Base-by-base conservation (phyloP, 2,329 filamentous ascomycete species). In the Scedosporium minutisporum region DNA sequence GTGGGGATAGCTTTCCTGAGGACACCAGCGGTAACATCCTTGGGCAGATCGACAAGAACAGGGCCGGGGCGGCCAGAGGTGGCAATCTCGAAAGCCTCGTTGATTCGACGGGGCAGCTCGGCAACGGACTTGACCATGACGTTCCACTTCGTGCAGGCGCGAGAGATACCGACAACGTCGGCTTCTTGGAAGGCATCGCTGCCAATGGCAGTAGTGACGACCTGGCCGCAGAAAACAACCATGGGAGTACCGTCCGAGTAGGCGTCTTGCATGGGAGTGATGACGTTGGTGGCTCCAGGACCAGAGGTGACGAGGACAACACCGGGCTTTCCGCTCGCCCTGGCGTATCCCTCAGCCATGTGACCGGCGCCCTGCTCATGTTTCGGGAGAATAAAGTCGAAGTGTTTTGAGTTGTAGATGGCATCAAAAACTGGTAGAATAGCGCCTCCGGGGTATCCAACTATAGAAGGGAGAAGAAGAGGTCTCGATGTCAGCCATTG, bases 371-470 rank as follows among this genome's bases (percentile, higher is more conserved):
- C 95, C 78, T 99, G 95, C 79, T 97, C 95, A 78, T 99, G 95
- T 76, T 90, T 87, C 33, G 95, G 95, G 7, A 97, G 86, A 75
- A 97, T 87, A 73, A 99, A 97, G 66, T 97, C 88, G 79, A 97
- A 96, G 77, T 97, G 89, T 80, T 90, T 87, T 63, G 93, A 97
- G 80, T 97, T 96, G 84, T 96, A 96, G 73, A 99, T 97, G 71
- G 95, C 95, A 76, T 99, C 95, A 80, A 97, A 97, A 53, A 97
- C 93, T 70, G 95, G 95, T 42, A 97, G 87, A 77, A 97, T 97
- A 67, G 95, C 93, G 73, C 95, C 93, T 70, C 93, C 93, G 68
- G 93, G 91, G 78, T 97, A 97, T 65, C 89, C 89, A 71, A 93
- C 87, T 90, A 58, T 41, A 64, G 61, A 21, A 38, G 10, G 33